Conservation (phyloP, 1,284 basidiomycete genomes). For the Sutorius eximius region DNA sequence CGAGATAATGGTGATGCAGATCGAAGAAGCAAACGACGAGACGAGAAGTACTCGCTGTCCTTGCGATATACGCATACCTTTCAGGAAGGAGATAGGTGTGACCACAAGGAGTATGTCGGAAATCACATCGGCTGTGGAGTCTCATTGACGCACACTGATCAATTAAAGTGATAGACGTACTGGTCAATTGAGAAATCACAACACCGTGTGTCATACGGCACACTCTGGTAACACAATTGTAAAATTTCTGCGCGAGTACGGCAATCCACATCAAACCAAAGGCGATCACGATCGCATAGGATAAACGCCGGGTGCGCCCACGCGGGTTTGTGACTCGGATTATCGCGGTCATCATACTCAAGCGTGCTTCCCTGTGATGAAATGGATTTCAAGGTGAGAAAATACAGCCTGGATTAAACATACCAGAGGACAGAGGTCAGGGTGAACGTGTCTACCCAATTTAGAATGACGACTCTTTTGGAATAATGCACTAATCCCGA, state of each 20-base stretch:
- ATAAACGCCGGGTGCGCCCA: neutral
- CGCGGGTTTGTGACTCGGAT: constrained; percentile 11
- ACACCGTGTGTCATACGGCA: constrained; percentile 1
- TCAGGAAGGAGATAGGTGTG: constrained; percentile 16
- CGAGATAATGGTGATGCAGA: constrained; percentile 19
- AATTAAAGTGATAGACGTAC: constrained; percentile 6
- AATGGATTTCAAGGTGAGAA: neutral
- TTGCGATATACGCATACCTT: constrained; percentile 13
- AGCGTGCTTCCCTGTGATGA: constrained; percentile 12
- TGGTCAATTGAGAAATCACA: constrained; percentile 12
- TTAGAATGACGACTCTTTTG: neutral
- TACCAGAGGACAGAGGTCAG: constrained; percentile 18
- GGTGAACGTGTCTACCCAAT: neutral
- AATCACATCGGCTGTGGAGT: constrained; percentile 26
- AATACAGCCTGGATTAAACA: neutral
- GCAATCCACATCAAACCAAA: constrained; percentile 20
- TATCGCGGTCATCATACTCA: constrained; percentile 19
- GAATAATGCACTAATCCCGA: constrained; percentile 2
- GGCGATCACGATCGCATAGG: constrained; percentile 5
- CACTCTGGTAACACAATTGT: neutral
- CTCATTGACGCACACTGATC: neutral
- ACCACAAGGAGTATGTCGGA: constrained; percentile 23
- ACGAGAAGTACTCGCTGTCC: constrained; percentile 15
- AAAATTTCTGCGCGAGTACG: constrained; percentile 8
- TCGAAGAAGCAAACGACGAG: constrained; percentile 21